Evolutionary conservation across 129 eudicot genomes (phyloP).

Genomic region (Tagetes erecta): DNA sequence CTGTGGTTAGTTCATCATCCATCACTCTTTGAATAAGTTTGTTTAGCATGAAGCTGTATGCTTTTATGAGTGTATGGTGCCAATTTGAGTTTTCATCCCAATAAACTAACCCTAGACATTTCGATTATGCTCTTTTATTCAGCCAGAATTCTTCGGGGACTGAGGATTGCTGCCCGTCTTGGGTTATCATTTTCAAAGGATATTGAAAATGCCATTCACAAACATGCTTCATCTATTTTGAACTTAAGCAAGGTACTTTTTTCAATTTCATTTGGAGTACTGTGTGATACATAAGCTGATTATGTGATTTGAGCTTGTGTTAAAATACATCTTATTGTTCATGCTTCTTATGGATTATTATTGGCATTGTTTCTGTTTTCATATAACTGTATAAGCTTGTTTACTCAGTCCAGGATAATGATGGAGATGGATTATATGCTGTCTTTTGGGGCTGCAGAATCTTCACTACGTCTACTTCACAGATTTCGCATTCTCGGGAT

Average conservation of each 20-base stretch:
- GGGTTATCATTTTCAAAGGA: constrained; percentile 78
- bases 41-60: constrained; percentile 15
- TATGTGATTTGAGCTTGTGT: constrained; percentile 2
- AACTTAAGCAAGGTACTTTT: constrained; percentile 54
- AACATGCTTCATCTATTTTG: constrained; percentile 54
- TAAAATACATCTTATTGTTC: not conserved
- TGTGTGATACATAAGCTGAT: constrained; percentile 19
- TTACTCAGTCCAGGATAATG: constrained; percentile 65
- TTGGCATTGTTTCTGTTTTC: not conserved
- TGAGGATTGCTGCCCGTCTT: constrained; percentile 97
- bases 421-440: constrained; percentile 91
- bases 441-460: constrained; percentile 89
- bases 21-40: constrained; percentile 19
- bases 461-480: constrained; percentile 71
- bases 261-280: constrained; percentile 2
- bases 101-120: constrained; percentile 15
- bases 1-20: constrained; percentile 54
- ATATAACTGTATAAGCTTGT: constrained; percentile 9
- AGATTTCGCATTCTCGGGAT: constrained; percentile 65
- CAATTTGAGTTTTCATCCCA: constrained; percentile 10
- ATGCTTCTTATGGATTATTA: constrained; percentile 2
- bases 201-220: constrained; percentile 60
- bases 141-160: constrained; percentile 94
- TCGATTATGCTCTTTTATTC: constrained; percentile 29
- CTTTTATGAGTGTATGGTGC: not conserved